Percentiles rank a stretch among this genome's conserved stretches.
Evolutionary conservation across 495 filamentous ascomycete species (phyloP).

Genomic region (Lasiosphaeria hispida): DNA sequence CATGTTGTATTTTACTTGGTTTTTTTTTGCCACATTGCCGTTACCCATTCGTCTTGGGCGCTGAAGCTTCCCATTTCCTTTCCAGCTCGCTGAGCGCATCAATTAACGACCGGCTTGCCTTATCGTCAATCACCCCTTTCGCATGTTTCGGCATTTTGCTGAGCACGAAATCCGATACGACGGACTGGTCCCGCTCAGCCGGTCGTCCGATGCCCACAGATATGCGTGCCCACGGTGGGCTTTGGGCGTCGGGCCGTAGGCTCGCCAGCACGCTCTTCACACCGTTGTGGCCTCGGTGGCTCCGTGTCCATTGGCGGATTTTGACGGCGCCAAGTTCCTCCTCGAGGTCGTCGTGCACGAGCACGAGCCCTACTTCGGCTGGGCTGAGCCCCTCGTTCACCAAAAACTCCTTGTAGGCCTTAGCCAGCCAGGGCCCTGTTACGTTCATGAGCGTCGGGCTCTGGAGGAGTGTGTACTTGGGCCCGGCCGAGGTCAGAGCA

Average conservation of each 20-base stretch:
- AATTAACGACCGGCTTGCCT: conserved; percentile 50
- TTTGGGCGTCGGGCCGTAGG: conserved; percentile 35
- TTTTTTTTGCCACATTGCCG: no score
- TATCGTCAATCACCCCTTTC: conserved; percentile 51
- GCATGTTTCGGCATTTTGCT: conserved; percentile 50
- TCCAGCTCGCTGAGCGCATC: conserved; percentile 49
- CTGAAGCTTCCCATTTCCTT: conserved; percentile 31
- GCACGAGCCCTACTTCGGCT: conserved; percentile 53
- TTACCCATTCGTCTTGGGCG: not conserved
- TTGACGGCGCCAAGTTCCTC: conserved; percentile 62
- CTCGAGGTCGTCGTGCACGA: conserved; percentile 86
- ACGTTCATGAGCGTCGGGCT: conserved; percentile 76
- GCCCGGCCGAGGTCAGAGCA: conserved; percentile 40
- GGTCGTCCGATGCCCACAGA: conserved; percentile 75
- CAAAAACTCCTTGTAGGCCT: conserved; percentile 42
- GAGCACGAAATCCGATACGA: conserved; percentile 68
- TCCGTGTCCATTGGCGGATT: conserved; percentile 53
- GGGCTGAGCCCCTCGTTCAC: conserved; percentile 25
- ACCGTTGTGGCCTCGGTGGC: conserved; percentile 76
- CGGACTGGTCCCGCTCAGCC: conserved; percentile 49
- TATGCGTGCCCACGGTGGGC: conserved; percentile 43
- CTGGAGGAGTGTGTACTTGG: conserved; percentile 62
- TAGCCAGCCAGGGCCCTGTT: conserved; percentile 55
- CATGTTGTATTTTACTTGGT: not conserved
- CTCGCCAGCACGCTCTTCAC: conserved; percentile 62